Base-by-base conservation (phyloP, 2,329 filamentous ascomycete genomes). In the Aureobasidium sp. region DNA sequence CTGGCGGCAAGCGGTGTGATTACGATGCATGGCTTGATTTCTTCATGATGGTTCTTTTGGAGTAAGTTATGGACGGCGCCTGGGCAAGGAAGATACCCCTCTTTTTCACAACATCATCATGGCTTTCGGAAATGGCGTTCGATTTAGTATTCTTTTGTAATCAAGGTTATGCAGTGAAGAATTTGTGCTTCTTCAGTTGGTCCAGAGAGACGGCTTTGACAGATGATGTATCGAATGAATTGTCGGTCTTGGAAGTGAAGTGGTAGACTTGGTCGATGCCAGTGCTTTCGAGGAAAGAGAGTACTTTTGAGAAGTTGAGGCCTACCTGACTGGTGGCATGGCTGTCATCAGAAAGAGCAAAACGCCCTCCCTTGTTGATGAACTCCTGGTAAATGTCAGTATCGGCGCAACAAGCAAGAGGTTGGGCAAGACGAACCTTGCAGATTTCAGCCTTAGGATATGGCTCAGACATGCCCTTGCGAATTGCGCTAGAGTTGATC, bases 321-420 rank as follows among this genome's bases (percentile, higher is more conserved):
- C 87, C 91, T 5, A 99, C 82, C 72, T 99, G 93, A 2, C 84
- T 88, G 63, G 91, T 83, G 42, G 90, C 90, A 77, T 99, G 94
- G 73, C 91, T 96, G 75, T 99, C 94, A 73, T 99, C 94, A 7
- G 90, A 96, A 68, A 99, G 82, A 59, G 91, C 95, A 75, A 97
- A 96, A 64, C 83, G 84, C 27, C 94, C 92, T 27, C 87, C 87
- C 69, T 90, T 80, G 8, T 75, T 76, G 60, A 91, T 71, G 78
- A 91, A 96, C 72, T 85, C 84, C 87, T 89, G 65, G 14, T n/a
- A 15, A 5, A 49, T 17, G 62, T 72, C 61, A 72, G 67, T n/a
- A 36, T 25, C 64, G 37, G 17, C n/a, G 22, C 27, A n/a, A 5
- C 48, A 36, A 44, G 39, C 27, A 2, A 39, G 14, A 17, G 20